Conservation (phyloP, 2,329 filamentous ascomycete genomes). For the Blastomyces percursus region DNA sequence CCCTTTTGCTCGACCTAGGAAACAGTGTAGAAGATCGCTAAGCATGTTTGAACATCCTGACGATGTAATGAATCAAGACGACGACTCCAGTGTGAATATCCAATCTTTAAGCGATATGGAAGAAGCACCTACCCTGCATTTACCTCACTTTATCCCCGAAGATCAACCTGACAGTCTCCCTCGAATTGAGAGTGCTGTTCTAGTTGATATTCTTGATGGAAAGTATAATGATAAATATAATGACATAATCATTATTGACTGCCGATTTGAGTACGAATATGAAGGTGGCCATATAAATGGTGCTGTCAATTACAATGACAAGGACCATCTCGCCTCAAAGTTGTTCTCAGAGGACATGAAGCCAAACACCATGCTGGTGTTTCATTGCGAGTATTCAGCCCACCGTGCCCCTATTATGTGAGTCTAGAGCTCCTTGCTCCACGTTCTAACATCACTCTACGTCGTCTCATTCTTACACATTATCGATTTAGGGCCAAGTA, state of each 20-base stretch:
- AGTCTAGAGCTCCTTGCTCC: slow-evolving; percentile 16
- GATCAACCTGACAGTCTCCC: slow-evolving; percentile 78
- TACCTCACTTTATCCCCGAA: slow-evolving; percentile 75
- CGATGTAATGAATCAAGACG: slow-evolving; percentile 67
- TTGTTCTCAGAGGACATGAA: slow-evolving; percentile 59
- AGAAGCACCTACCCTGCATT: slow-evolving; percentile 57
- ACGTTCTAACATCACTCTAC: background rate
- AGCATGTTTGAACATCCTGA: slow-evolving; percentile 96
- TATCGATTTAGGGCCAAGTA: slow-evolving; percentile 57
- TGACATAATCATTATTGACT: slow-evolving; percentile 81
- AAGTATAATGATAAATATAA: slow-evolving; percentile 67
- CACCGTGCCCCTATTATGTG: slow-evolving; percentile 89
- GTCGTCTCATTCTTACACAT: slow-evolving; percentile 11
- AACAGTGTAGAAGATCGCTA: slow-evolving; percentile 80
- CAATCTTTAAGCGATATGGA: slow-evolving; percentile 77
- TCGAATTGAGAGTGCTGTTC: slow-evolving; percentile 68
- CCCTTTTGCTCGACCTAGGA: slow-evolving; percentile 63
- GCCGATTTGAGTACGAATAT: slow-evolving; percentile 97
- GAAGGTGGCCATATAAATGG: slow-evolving; percentile 90
- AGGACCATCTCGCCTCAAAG: slow-evolving; percentile 68
- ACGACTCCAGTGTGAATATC: slow-evolving; percentile 52
- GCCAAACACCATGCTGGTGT: slow-evolving; percentile 69
- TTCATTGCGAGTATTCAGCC: slow-evolving; percentile 97
- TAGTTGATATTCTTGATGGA: slow-evolving; percentile 79
- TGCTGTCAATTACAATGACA: slow-evolving; percentile 94